Evolutionary conservation across 2,329 filamentous ascomycete species (phyloP).

Genomic region (Ascochyta lentis): DNA sequence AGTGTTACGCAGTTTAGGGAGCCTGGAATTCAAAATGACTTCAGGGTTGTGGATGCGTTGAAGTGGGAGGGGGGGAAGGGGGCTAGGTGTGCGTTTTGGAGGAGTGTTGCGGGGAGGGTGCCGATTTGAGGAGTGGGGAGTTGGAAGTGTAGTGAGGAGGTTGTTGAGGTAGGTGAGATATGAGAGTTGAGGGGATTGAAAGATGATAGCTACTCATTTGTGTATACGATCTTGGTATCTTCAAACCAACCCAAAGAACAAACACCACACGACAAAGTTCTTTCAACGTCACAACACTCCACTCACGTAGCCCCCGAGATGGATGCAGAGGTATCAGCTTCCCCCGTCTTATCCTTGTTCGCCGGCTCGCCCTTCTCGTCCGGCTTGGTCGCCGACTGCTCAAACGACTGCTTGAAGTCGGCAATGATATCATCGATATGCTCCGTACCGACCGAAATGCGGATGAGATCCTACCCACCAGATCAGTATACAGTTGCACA

Average conservation of each 20-base stretch:
- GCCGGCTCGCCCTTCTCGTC: conserved; percentile 40
- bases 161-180: too few species aligned
- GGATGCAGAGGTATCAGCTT: conserved; percentile 35
- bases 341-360: conserved; percentile 44
- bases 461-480: conserved; percentile 75
- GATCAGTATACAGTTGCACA: conserved; percentile 12
- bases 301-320: conserved; percentile 40
- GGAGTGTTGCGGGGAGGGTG: not conserved
- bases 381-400: conserved; percentile 59
- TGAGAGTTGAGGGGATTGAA: not conserved
- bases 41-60: not conserved
- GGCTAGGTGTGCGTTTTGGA: not conserved
- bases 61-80: not conserved
- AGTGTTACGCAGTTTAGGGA: not conserved
- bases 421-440: conserved; percentile 97
- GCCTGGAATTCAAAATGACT: not conserved
- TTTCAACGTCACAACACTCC: not conserved
- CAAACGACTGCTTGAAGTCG: conserved; percentile 92
- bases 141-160: not conserved
- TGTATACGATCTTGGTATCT: too few species aligned
- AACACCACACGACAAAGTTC: too few species aligned
- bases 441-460: conserved; percentile 93
- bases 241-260: too few species aligned
- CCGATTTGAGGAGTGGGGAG: not conserved
- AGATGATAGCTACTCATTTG: too few species aligned